Percentiles rank a stretch among this genome's conserved stretches.
phyloP scores from a whole-genome alignment of 2,329 filamentous ascomycete genomes.

The Arthrobotrys conoides region DNA sequence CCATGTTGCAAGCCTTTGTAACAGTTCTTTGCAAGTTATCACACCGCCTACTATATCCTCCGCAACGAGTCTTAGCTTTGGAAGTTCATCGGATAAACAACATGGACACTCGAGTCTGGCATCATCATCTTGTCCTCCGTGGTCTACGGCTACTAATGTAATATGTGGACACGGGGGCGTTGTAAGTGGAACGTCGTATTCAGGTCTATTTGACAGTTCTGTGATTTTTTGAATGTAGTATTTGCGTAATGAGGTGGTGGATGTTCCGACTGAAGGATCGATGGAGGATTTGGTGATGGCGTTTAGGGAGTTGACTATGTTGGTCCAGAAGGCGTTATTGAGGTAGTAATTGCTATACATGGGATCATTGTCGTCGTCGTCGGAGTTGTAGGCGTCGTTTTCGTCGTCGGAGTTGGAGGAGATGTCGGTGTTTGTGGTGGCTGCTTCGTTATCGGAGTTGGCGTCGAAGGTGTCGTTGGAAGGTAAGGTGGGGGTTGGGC shows the following conservation, averaged over 20 bases:
- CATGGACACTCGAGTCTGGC: constrained; percentile 42
- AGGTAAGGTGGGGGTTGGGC: constrained; percentile 37
- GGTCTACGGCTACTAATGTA: constrained; percentile 24
- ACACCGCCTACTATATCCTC: constrained; percentile 39
- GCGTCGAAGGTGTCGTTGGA: background rate
- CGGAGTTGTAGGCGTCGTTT: background rate
- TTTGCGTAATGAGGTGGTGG: constrained; percentile 26
- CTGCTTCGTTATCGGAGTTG: constrained; percentile 26
- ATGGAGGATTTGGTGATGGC: constrained; percentile 34
- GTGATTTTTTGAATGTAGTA: constrained; percentile 39
- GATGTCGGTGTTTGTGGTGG: constrained; percentile 34
- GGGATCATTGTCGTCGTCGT: constrained; percentile 1
- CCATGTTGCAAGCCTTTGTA: constrained; percentile 23
- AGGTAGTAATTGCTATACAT: background rate
- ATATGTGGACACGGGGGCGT: constrained; percentile 40
- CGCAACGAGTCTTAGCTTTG: constrained; percentile 16
- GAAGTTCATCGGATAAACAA: constrained; percentile 42
- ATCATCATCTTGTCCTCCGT: constrained; percentile 5
- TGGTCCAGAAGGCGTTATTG: constrained; percentile 6
- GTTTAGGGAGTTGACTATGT: constrained; percentile 7
- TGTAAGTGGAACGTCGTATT: constrained; percentile 41
- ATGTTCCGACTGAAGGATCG: constrained; percentile 16
- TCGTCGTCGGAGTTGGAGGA: constrained; percentile 8
- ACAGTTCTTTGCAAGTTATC: constrained; percentile 18
- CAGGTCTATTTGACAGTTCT: constrained; percentile 17